phyloP scores from a whole-genome alignment of 2,329 filamentous ascomycete species.

The Acephala macrosclerotiorum region DNA sequence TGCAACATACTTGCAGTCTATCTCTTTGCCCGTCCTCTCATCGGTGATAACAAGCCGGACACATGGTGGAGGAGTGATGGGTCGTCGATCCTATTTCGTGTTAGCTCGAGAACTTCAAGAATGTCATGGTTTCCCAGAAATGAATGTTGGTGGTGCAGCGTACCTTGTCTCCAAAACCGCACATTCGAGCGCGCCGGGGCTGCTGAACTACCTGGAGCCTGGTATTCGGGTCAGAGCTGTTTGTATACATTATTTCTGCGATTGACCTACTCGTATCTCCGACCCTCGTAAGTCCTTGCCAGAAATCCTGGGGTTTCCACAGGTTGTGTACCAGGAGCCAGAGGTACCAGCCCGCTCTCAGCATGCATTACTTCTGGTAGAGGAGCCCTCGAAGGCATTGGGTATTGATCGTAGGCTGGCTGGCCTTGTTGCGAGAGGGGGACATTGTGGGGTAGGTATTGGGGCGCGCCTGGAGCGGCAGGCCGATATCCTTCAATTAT shows the following conservation, averaged over 20 bases:
- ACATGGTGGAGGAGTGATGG: conserved; percentile 95
- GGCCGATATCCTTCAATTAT: not conserved
- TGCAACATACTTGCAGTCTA: conserved; percentile 77
- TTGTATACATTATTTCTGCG: not conserved
- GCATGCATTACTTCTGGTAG: conserved; percentile 31
- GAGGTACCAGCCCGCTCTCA: conserved; percentile 23
- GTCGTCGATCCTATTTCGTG: conserved; percentile 77
- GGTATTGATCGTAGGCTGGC: conserved; percentile 7
- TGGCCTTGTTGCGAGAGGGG: not conserved
- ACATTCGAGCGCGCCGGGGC: conserved; percentile 94
- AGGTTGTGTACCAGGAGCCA: conserved; percentile 32
- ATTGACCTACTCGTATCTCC: conserved; percentile 42
- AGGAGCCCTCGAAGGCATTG: conserved; percentile 28
- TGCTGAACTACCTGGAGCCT: conserved; percentile 87
- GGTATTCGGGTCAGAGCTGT: conserved; percentile 42
- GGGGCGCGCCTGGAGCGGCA: not conserved
- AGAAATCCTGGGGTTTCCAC: conserved; percentile 30
- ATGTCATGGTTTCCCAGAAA: not conserved
- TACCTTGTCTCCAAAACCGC: conserved; percentile 98
- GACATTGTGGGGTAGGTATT: not conserved
- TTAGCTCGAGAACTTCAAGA: not conserved
- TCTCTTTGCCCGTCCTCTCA: conserved; percentile 75
- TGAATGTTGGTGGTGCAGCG: conserved; percentile 5
- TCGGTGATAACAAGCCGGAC: conserved; percentile 84
- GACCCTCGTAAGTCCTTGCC: conserved; percentile 32